Base-by-base conservation (phyloP, 441 rosid species). In the Dalechampia spathulata region DNA sequence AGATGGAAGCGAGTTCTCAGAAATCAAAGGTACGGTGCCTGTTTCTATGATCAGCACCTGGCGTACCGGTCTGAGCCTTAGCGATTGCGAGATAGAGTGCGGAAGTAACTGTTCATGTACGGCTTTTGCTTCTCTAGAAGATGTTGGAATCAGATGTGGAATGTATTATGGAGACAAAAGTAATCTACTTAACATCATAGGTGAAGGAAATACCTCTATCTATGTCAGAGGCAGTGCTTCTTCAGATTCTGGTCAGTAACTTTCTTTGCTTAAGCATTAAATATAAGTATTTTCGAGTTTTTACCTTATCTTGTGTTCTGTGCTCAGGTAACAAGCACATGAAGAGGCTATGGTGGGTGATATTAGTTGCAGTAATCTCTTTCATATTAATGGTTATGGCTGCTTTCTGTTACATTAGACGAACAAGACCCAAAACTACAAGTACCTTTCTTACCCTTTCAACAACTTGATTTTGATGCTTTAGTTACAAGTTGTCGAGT, bases 81-180 rank as follows among this genome's bases (percentile, higher is more conserved):
- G 54, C 8, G 40, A 50, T 50, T 50, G 54, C 19, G 54, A 50
- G 54, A 50, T 50, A n/a, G 8, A 16, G 40, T 50, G 54, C 40
- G 32, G 41, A 15, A 19, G 25, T n/a, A 50, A 50, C 19, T 50
- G 40, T 50, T 50, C 55, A 30, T 32, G 55, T 16, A 21, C 12
- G 16, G 55, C 25, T 1, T 49, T 49, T 49, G 32, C 40, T 50
- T 30, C 54, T 16, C 17, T 21, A 50, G 54, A 30, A 50, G 40
- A 30, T 32, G 39, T 2, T 28, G 54, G 39, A 30, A 7, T 7
- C 17, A 21, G 25, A n/a, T 50, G 39, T 17, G 21, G n/a, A 50
- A 19, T 28, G 39, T 50, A 30, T 28, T 50, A 50, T 19, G 54
- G 40, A 16, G 40, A 50, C 6, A 30, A 25, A 30, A 30, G 17